Percentiles rank a stretch among this genome's conserved stretches.
Conservation (phyloP, 2,329 filamentous ascomycete species). For the Talaromyces albobiverticillius region DNA sequence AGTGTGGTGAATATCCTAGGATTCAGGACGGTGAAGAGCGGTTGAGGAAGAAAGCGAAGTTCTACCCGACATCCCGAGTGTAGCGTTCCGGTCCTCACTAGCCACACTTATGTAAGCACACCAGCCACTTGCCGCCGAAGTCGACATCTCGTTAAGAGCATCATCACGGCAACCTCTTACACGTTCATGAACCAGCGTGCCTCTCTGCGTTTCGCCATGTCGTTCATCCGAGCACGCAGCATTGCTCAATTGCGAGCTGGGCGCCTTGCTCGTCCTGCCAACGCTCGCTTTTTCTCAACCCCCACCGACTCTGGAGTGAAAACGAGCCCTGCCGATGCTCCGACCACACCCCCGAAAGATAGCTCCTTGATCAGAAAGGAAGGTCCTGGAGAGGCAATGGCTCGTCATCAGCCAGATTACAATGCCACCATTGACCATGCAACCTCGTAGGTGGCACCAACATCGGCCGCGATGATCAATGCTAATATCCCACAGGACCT, state of each 20-base stretch:
- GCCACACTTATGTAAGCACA: conserved; percentile 16
- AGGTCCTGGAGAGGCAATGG: conserved; percentile 48
- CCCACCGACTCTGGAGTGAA: conserved; percentile 54
- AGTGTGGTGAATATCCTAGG: conserved; percentile 4
- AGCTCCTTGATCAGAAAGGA: conserved; percentile 52
- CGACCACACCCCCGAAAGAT: conserved; percentile 34
- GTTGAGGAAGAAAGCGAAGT: conserved; percentile 31
- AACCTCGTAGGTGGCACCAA: conserved; percentile 67
- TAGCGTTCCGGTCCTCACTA: conserved; percentile 10
- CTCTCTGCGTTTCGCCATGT: conserved; percentile 50
- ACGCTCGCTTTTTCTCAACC: conserved; percentile 36
- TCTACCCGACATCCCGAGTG: conserved; percentile 15
- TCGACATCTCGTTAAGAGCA: conserved; percentile 13
- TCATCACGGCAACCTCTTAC: conserved; percentile 17
- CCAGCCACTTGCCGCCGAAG: conserved; percentile 14
- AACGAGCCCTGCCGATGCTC: conserved; percentile 48
- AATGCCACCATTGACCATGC: conserved; percentile 77
- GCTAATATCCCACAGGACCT: conserved; percentile 61
- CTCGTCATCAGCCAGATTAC: conserved; percentile 76
- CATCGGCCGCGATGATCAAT: conserved; percentile 10
- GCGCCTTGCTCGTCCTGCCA: conserved; percentile 29
- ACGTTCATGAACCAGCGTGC: conserved; percentile 3
- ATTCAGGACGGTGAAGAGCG: conserved; percentile 18
- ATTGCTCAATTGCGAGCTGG: conserved; percentile 32
- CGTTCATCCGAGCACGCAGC: conserved; percentile 59